A percentile compares a stretch with the other conserved stretches of the same genome.
Conservation (phyloP, 169 alveolate species). For the Hepatocystis sp. region DNA sequence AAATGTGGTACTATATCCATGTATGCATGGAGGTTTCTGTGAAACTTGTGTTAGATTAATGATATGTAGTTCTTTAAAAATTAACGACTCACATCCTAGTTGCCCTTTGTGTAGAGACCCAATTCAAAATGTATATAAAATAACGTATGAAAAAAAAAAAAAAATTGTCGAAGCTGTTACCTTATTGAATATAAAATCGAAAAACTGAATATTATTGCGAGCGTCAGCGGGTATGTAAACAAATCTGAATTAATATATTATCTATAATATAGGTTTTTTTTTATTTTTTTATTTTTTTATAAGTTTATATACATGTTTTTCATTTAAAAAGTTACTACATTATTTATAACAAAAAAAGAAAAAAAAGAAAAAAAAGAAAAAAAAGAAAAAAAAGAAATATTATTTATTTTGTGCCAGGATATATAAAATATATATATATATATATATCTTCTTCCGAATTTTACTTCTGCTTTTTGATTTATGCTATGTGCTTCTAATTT, state of each 20-base stretch:
- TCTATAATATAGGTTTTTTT: too few relatives aligned
- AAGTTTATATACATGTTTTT: too few relatives aligned
- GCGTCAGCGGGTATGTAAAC: not conserved
- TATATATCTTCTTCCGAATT: too few relatives aligned
- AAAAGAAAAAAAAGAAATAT: too few relatives aligned
- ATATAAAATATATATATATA: too few relatives aligned
- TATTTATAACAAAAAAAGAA: too few relatives aligned
- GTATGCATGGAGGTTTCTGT: conserved; percentile 78
- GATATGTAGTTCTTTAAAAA: conserved; percentile 38
- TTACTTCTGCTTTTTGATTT: too few relatives aligned
- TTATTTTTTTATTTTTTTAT: too few relatives aligned
- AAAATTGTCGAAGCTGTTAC: conserved; percentile 27
- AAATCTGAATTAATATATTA: too few relatives aligned
- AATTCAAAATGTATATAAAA: conserved; percentile 65
- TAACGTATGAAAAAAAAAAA: conserved; percentile 42
- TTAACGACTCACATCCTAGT: conserved; percentile 31
- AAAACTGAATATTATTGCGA: conserved; percentile 22
- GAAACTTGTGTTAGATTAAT: conserved; percentile 66
- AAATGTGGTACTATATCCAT: conserved; percentile 70
- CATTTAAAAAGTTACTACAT: too few relatives aligned
- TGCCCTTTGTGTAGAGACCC: conserved; percentile 68
- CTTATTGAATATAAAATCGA: conserved; percentile 28
- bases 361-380: too few relatives aligned
- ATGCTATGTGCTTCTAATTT: not conserved
- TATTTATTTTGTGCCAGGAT: too few relatives aligned